Percentiles rank a stretch among this genome's conserved stretches.
These are phyloP conservation scores for Fraxinus latifolia DNA, from an alignment of 305 asterid genomes.

Conservation along the genomic window DNA sequence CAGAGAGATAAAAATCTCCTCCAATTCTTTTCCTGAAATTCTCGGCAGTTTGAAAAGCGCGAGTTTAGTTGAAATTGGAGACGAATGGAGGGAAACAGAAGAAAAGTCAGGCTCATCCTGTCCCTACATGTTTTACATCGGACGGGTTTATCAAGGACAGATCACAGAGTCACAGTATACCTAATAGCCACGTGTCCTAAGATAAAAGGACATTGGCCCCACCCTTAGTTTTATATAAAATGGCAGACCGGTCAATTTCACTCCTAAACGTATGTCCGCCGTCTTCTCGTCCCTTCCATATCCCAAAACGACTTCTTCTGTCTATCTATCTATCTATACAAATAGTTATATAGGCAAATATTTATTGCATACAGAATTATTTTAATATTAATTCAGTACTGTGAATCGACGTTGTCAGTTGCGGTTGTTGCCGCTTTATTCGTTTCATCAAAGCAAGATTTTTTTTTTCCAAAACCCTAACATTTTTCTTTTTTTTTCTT, in stretches of 20 bases:
- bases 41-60: background rate
- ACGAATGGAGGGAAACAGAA: slow-evolving; percentile 5
- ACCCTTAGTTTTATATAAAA: slow-evolving; percentile 32
- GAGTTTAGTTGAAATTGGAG: background rate
- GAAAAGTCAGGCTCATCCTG: background rate
- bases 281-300: slow-evolving; percentile 38
- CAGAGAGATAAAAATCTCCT: background rate
- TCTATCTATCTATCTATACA: background rate
- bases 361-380: slow-evolving; percentile 14
- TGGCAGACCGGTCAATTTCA: slow-evolving; percentile 15
- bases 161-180: slow-evolving; percentile 9
- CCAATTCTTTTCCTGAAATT: background rate
- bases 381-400: slow-evolving; percentile 22
- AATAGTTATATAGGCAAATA: background rate
- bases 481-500: slow-evolving; percentile 4
- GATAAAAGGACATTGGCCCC: slow-evolving; percentile 37
- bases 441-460: slow-evolving; percentile 18
- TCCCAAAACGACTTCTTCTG: slow-evolving; percentile 25
- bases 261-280: slow-evolving; percentile 20
- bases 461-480: slow-evolving; percentile 46
- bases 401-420: slow-evolving; percentile 61
- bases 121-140: background rate
- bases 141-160: slow-evolving; percentile 16
- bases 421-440: slow-evolving; percentile 42
- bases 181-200: slow-evolving; percentile 25